Evolutionary conservation across 2,329 filamentous ascomycete genomes (phyloP).

Genomic region (Trichoderma afroharzianum): DNA sequence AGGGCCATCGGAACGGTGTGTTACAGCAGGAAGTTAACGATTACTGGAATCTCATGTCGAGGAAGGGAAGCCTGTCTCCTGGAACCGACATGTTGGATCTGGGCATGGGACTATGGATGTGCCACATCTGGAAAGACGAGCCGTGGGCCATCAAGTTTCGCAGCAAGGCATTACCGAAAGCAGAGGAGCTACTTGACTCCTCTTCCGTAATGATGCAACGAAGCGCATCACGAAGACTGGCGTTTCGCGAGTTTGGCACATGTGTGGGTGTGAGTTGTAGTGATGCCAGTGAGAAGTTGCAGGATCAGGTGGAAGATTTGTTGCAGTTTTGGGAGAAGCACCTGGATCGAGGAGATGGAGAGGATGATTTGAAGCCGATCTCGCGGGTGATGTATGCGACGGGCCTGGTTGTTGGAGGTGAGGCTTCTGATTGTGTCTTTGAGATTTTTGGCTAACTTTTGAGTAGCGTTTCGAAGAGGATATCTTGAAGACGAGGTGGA

Average conservation of each 20-base stretch:
- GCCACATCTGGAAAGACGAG: constrained; percentile 48
- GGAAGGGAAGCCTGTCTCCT: constrained; percentile 37
- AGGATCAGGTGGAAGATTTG: constrained; percentile 26
- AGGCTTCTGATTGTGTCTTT: constrained; percentile 27
- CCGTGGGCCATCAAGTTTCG: constrained; percentile 44
- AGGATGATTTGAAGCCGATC: constrained; percentile 48
- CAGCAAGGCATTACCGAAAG: constrained; percentile 27
- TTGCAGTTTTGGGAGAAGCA: constrained; percentile 35
- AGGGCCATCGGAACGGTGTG: constrained; percentile 18
- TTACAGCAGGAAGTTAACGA: constrained; percentile 49
- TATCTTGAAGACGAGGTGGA: not conserved
- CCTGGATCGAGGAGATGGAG: constrained; percentile 26
- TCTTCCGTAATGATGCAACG: constrained; percentile 24
- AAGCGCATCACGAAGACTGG: constrained; percentile 34
- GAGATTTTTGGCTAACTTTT: not conserved
- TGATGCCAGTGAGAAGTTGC: constrained; percentile 32
- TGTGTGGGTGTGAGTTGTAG: constrained; percentile 45
- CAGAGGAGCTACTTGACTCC: constrained; percentile 23
- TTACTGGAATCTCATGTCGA: constrained; percentile 46
- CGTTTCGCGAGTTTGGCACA: constrained; percentile 54
- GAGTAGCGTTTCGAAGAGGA: constrained; percentile 14
- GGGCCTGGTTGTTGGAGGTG: constrained; percentile 52
- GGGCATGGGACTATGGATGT: constrained; percentile 57
- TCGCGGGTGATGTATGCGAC: constrained; percentile 56
- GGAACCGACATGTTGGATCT: constrained; percentile 53